Conservation (phyloP, 2,329 filamentous ascomycete genomes). For the Cryphonectria radicalis region DNA sequence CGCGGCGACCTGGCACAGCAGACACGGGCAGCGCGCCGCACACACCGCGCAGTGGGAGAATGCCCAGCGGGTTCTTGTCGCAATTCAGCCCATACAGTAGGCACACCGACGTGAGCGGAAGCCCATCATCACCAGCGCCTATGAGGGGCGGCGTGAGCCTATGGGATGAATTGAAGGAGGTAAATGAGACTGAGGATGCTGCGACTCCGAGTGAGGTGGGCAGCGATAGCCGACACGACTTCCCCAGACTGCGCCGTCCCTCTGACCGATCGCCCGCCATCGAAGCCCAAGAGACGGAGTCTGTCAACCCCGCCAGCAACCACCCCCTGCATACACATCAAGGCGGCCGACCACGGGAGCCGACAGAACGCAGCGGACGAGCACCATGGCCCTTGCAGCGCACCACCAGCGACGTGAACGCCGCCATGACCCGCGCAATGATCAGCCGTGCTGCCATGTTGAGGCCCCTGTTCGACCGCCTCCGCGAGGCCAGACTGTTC, state of each 20-base stretch:
- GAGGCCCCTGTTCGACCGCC: constrained; percentile 5
- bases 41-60: neutral
- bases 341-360: neutral
- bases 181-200: neutral
- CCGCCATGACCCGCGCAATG: neutral
- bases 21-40: neutral
- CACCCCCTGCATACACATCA: neutral
- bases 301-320: neutral
- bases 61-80: neutral
- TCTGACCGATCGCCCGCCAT: neutral
- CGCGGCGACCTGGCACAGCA: neutral
- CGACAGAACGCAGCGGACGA: neutral
- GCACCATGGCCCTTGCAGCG: neutral
- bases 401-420: neutral
- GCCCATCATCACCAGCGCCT: neutral
- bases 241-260: neutral
- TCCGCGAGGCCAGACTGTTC: neutral
- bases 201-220: neutral
- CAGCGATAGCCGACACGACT: neutral
- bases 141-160: neutral
- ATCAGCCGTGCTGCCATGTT: neutral
- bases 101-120: neutral
- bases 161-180: neutral
- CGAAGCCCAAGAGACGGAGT: neutral
- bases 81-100: neutral